Evolutionary conservation across 805 yeast species (phyloP), one percentile per base, ranked within the genome.

Genomic region (Pichia insulana): DNA sequence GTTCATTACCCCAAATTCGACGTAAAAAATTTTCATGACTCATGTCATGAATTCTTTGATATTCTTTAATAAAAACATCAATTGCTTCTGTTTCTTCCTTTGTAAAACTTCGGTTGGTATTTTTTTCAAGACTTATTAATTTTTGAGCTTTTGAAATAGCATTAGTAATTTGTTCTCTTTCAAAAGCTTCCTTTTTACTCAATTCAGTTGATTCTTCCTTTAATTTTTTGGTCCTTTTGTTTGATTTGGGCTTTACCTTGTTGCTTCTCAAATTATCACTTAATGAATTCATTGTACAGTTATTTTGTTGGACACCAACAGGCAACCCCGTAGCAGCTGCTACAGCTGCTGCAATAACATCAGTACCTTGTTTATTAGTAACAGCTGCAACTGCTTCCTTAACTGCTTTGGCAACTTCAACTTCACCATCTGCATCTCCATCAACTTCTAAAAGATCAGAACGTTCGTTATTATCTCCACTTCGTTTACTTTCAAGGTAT

Each of bases 1-100:
- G 73, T 48, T 82, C 89, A 50, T 79, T 77, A 7, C 87, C 67
- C 97, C 97, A 89, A 17, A 89, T 84, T 36, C 96, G 69, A 51
- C 78, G 79, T 61, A 96, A 83, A 7, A 89, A 73, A 43, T 81
- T 83, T 36, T 73, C 73, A 41, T 87, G 67, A 8, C 79, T 70
- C 59, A 85, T 65, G 26, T 71, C 71, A 54, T 82, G 71, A 48
- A 81, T 71, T 35, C 65, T 69, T 51, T 84, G 78, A 56, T 84
- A 90, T 17, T 80, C 81, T 13, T 66, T 62, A 46, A 89, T 76
- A 53, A 84, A 87, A 42, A 73, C 72, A 44, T 86, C 90, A 47
- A 89, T 75, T 0, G 86, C 83, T 17, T 65, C 70, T 15, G 67
- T 70, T 61, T 89, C 97, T 39, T 78, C 83, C 19, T 60, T 63